These are phyloP conservation scores for Vinca major DNA, from an alignment of 305 asterid genomes.

Conservation along the genomic window DNA sequence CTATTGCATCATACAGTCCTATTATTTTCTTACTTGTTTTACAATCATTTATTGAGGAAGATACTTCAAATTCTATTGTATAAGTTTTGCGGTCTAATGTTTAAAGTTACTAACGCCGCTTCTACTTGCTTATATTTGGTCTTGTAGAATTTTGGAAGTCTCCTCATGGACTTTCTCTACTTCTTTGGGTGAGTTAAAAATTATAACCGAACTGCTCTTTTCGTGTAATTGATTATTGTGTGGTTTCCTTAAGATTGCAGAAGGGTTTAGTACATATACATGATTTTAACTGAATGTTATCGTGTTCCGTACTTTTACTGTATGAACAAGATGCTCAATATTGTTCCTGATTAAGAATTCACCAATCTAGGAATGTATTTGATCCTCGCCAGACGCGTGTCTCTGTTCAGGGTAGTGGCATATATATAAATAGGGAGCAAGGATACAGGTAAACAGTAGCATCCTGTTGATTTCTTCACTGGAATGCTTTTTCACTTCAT, in stretches of 20 bases:
- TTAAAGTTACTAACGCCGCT: constrained; percentile 13
- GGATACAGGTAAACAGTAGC: constrained; percentile 62
- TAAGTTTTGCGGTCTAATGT: not conserved
- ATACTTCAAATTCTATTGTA: not conserved
- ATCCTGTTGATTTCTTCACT: constrained; percentile 12
- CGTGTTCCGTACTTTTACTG: constrained; percentile 8
- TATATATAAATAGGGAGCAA: constrained; percentile 80
- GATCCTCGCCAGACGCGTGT: constrained; percentile 97
- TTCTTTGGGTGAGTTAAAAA: constrained; percentile 83
- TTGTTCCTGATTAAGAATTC: constrained; percentile 16
- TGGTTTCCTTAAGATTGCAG: not conserved
- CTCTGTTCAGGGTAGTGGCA: constrained; percentile 90
- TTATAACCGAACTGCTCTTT: constrained; percentile 5
- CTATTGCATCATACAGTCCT: not conserved
- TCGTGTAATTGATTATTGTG: not conserved
- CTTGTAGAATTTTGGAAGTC: constrained; percentile 84
- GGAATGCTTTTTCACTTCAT: not conserved
- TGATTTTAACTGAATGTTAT: constrained; percentile 9
- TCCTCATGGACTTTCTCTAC: constrained; percentile 92
- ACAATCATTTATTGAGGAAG: not conserved
- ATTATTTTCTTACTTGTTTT: no score
- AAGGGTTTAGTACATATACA: constrained; percentile 12
- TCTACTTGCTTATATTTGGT: constrained; percentile 16
- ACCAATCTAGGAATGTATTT: constrained; percentile 69
- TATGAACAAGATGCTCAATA: constrained; percentile 14